Evolutionary conservation across 208 protist genomes (phyloP).

Genomic region (Trichomonas tenax): DNA sequence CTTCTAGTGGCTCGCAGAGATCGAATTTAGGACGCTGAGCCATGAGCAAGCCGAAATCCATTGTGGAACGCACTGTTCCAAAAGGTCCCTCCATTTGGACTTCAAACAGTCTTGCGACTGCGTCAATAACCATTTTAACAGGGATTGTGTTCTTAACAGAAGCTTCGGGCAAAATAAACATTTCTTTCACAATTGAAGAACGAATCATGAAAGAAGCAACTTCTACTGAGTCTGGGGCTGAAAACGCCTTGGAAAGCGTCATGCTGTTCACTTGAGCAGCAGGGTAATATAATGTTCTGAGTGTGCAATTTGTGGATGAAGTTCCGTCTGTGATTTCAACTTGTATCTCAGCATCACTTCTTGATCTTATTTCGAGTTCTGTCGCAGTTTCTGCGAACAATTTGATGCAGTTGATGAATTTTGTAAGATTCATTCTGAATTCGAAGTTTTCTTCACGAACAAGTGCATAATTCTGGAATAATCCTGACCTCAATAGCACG

Average conservation of each 20-base stretch:
- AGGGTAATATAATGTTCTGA: neutral
- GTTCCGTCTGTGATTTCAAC: neutral
- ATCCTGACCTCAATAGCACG: neutral
- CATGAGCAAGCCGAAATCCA: neutral
- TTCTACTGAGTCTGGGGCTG: neutral
- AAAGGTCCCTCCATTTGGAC: neutral
- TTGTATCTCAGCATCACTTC: neutral
- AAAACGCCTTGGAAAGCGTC: neutral
- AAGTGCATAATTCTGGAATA: neutral
- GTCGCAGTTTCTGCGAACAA: neutral
- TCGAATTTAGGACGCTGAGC: neutral
- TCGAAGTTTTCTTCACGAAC: neutral
- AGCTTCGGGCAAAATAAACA: neutral
- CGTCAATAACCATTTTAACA: neutral
- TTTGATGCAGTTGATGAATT: neutral
- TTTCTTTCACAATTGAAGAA: neutral
- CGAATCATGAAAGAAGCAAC: neutral
- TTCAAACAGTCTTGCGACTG: neutral
- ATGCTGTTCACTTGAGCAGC: neutral
- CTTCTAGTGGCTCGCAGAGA: neutral
- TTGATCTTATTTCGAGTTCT: neutral
- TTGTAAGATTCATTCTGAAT: neutral
- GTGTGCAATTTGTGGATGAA: neutral
- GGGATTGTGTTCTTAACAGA: neutral
- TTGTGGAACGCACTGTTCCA: neutral